A percentile compares a stretch with the other conserved stretches of the same genome.
These are phyloP conservation scores for Ogataea populi-albae DNA, from an alignment of 805 yeast species.

Conservation along the genomic window DNA sequence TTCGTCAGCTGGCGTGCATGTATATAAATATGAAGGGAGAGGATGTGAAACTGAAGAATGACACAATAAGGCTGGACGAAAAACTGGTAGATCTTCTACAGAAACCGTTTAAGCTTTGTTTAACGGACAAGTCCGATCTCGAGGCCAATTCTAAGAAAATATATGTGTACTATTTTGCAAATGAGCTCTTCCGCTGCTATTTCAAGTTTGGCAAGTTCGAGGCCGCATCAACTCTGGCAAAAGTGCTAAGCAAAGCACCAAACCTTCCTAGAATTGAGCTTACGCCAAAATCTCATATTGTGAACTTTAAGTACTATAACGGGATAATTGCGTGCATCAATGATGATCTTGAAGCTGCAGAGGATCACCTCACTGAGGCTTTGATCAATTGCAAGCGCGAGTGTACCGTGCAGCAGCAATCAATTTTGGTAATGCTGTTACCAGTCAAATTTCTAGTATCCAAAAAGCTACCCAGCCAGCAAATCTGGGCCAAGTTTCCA, in stretches of 20 bases:
- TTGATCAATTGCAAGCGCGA: conserved; percentile 32
- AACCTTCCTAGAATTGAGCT: conserved; percentile 49
- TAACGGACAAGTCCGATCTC: conserved; percentile 72
- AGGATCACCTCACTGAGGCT: conserved; percentile 51
- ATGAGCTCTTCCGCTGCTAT: conserved; percentile 66
- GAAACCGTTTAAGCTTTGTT: conserved; percentile 68
- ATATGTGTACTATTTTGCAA: conserved; percentile 69
- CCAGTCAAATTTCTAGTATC: conserved; percentile 59
- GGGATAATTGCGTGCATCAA: conserved; percentile 67
- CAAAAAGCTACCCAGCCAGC: conserved; percentile 44
- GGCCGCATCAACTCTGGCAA: conserved; percentile 70
- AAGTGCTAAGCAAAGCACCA: conserved; percentile 57
- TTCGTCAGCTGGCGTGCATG: conserved; percentile 18
- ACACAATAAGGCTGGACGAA: conserved; percentile 23
- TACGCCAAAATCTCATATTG: conserved; percentile 50
- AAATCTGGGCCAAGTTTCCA: conserved; percentile 42
- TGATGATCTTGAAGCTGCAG: conserved; percentile 53
- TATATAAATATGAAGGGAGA: conserved; percentile 13
- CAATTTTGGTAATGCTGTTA: conserved; percentile 54
- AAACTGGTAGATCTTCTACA: conserved; percentile 44
- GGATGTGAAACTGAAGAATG: conserved; percentile 7
- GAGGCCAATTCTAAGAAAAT: conserved; percentile 47
- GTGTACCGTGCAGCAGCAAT: conserved; percentile 36
- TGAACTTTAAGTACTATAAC: conserved; percentile 64
- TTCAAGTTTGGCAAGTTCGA: conserved; percentile 64